phyloP scores from a whole-genome alignment of 768 basidiomycete species.

The Asterophora parasitica region DNA sequence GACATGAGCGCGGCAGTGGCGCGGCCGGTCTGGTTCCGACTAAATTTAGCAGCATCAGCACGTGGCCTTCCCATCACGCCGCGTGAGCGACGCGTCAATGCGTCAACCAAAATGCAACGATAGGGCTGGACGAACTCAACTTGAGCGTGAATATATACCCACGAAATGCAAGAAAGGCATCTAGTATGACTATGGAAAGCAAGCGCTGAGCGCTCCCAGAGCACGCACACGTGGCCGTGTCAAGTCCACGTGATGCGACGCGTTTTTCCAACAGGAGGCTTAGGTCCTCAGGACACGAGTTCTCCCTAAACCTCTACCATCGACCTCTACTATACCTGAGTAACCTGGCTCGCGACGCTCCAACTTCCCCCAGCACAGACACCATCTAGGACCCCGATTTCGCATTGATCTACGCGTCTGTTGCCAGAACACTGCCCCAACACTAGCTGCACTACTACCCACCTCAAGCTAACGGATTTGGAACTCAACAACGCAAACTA shows the following conservation, averaged over 20 bases:
- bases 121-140: too few species aligned
- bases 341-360: not conserved
- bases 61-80: not conserved
- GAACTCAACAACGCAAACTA: too few species aligned
- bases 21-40: too few species aligned
- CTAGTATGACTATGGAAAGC: too few species aligned
- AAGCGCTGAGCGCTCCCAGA: too few species aligned
- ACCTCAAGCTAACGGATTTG: not conserved
- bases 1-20: too few species aligned
- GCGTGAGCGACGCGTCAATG: not conserved
- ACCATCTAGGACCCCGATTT: not conserved
- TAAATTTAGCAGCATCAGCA: not conserved
- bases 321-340: not conserved
- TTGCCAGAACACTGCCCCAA: too few species aligned
- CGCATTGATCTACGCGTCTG: not conserved
- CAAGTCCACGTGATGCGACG: conserved; percentile 26
- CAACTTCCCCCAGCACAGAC: too few species aligned
- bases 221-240: conserved; percentile 12
- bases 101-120: not conserved
- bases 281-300: not conserved
- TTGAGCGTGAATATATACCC: too few species aligned
- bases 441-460: too few species aligned
- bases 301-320: not conserved
- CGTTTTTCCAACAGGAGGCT: conserved; percentile 23
- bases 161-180: too few species aligned